Base-by-base conservation (phyloP, 2,329 filamentous ascomycete species). In the Bipolaris victoriae region DNA sequence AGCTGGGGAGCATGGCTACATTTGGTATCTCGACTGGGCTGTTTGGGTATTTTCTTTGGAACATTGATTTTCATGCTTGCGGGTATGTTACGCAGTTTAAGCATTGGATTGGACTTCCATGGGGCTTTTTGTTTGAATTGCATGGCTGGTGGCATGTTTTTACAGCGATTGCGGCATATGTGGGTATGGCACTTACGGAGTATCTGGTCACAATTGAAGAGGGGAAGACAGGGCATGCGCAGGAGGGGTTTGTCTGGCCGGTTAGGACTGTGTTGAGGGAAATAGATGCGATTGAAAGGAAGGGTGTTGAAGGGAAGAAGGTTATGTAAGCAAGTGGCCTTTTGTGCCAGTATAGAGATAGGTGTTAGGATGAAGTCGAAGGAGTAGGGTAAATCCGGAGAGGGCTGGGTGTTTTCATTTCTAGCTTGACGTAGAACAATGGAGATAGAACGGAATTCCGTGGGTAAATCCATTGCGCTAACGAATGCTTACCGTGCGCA, bases 71-170 rank as follows among this genome's bases (percentile, higher is more conserved):
- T 9, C 79, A 84, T 63, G 75, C 78, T 11, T 88, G 86, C 63
- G 67, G 71, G 0, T 68, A 79, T 57, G 74, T 88, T 22, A 81
- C 83, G 2, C 57, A 61, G 0, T 60, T 81, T 10, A 80, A 84
- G 47, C 72, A 74, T 7, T 61, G 51, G 0, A 62, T 87, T 2
- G 85, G 85, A 0, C 68, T 86, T 41, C 85, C 85, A 0, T 84
- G 78, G 79, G 82, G 80, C 1, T 85, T 83, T 70, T 33, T 84
- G 0, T 68, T 88, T 4, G 86, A 88, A 72, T 66, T 87, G 13
- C 86, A 88, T 64, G 86, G 84, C 1, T 88, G 85, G 86, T 88
- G 86, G 86, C 86, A 88, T 63, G 72, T 88, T 15, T 73, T 86
- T 24, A 88, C 85, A 0, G 86, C 83, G 0, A 74, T 84, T 18